Conservation (phyloP, 176 grass and related monocot species). For the Oryza meridionalis region DNA sequence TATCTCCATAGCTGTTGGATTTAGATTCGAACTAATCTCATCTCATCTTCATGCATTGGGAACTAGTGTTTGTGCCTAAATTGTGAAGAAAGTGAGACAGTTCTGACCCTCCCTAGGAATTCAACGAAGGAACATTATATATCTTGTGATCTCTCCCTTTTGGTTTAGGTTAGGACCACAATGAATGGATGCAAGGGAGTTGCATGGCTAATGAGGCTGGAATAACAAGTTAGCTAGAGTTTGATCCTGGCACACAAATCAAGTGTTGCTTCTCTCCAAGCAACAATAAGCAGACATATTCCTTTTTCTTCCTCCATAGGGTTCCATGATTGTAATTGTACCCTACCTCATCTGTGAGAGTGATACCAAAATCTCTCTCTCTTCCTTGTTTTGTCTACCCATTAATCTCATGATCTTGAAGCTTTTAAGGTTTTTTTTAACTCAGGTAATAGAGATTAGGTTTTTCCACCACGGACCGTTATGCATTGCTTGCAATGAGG, state of each 20-base stretch:
- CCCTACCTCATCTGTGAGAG: background rate
- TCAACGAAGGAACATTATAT: too few relatives aligned
- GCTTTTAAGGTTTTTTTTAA: background rate
- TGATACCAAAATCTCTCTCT: background rate
- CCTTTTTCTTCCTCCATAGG: slow-evolving; percentile 31
- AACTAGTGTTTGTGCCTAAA: background rate
- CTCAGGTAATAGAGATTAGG: background rate
- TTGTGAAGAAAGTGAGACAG: slow-evolving; percentile 21
- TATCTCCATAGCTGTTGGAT: slow-evolving; percentile 25
- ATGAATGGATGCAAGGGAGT: background rate
- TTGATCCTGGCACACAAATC: slow-evolving; percentile 12
- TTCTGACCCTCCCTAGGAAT: background rate
- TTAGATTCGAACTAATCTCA: slow-evolving; percentile 47
- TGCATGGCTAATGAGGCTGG: background rate
- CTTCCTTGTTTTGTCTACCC: too few relatives aligned
- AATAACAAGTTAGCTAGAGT: slow-evolving; percentile 2
- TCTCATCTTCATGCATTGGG: slow-evolving; percentile 26
- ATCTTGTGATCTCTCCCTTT: background rate
- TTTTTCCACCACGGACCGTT: too few relatives aligned
- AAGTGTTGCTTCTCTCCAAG: slow-evolving; percentile 41
- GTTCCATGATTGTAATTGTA: background rate
- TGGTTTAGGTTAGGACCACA: slow-evolving; percentile 22
- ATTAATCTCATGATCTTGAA: background rate
- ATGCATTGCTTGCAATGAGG: background rate
- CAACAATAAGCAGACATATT: slow-evolving; percentile 24